Evolutionary conservation across 1,284 basidiomycete species (phyloP), one percentile per base, ranked within the genome.

Genomic region (Porogramme epimiltina): DNA sequence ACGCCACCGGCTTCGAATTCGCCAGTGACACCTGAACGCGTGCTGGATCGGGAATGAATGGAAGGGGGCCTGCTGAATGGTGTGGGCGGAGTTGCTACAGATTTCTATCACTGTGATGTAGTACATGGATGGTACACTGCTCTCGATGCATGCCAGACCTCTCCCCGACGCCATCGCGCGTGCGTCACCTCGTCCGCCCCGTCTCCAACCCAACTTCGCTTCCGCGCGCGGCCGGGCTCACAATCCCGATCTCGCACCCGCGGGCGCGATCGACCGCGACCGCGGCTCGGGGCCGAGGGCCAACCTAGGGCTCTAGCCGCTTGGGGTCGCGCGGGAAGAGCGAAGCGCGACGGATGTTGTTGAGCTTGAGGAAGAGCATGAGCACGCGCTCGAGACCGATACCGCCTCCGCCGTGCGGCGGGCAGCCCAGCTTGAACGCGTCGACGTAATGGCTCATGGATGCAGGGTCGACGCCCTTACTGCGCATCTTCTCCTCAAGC

Each of bases 321-420:
- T 89, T 91, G 54, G 94, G 94, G 75, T 96, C 94, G 66, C 94
- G 85, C 23, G 97, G 97, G 87, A 99, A 99, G 68, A 98, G 73
- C 44, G 89, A 92, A 20, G 94, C 94, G 47, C 95, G 80, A 52
- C 96, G 84, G 66, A 99, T 97, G 79, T 99, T 98, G 76, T 91
- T 92, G 58, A 97, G 79, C 73, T 94, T 94, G 69, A 96, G 76
- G 81, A 93, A 98, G 59, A 98, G 75, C 93, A 97, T 95, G 65
- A 98, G 75, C 42, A 99, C 95, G 54, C 96, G 89, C 77, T 99
- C 96, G 51, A 99, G 80, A 54, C 94, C 89, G 60, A 92, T 91
- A 48, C 89, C 89, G 54, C 90, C 89, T 58, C 89, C 89, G 50
- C 89, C 89, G 64, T 92, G 89, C 19, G 96, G 95, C 5, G 95